Evolutionary conservation across 2,329 filamentous ascomycete species (phyloP).

Genomic region (Talaromyces sp.): DNA sequence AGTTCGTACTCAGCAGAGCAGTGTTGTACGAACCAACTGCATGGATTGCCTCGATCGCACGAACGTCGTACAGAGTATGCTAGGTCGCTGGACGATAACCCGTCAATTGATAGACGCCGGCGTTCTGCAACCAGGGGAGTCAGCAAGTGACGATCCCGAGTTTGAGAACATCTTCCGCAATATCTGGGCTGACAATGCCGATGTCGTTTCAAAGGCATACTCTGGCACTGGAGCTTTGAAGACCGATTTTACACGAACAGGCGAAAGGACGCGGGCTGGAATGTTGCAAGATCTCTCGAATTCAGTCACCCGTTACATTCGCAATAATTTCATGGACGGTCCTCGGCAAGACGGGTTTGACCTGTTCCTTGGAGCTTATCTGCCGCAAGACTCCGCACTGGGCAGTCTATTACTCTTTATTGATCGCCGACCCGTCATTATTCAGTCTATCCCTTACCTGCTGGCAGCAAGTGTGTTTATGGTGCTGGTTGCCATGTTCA

Average conservation of each 20-base stretch:
- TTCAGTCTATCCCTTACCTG: slow-evolving; percentile 92
- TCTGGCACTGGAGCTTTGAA: slow-evolving; percentile 96
- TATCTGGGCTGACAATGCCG: slow-evolving; percentile 96
- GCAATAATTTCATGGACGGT: slow-evolving; percentile 93
- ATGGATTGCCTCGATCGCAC: slow-evolving; percentile 99
- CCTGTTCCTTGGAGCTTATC: slow-evolving; percentile 82
- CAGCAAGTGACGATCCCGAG: slow-evolving; percentile 69
- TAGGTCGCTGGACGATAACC: slow-evolving; percentile 82
- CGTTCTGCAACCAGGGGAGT: slow-evolving; percentile 68
- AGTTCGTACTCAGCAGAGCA: slow-evolving; percentile 72
- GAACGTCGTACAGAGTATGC: slow-evolving; percentile 96
- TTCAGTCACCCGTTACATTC: slow-evolving; percentile 79
- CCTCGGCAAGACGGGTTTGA: slow-evolving; percentile 94
- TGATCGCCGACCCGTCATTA: slow-evolving; percentile 76
- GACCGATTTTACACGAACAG: slow-evolving; percentile 95
- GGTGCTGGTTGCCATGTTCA: slow-evolving; percentile 68
- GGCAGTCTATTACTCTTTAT: slow-evolving; percentile 71
- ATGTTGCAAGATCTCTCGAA: slow-evolving; percentile 83
- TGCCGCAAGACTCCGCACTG: slow-evolving; percentile 65
- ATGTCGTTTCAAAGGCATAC: slow-evolving; percentile 87
- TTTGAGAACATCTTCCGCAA: slow-evolving; percentile 95
- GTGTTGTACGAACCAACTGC: slow-evolving; percentile 94
- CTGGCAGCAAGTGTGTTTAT: slow-evolving; percentile 82
- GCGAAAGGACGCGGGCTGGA: slow-evolving; percentile 77
- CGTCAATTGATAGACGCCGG: slow-evolving; percentile 83